A percentile compares a stretch with the other conserved stretches of the same genome.
phyloP scores from a whole-genome alignment of 495 filamentous ascomycete genomes.

The Hypoxylon lienhwacheense region DNA sequence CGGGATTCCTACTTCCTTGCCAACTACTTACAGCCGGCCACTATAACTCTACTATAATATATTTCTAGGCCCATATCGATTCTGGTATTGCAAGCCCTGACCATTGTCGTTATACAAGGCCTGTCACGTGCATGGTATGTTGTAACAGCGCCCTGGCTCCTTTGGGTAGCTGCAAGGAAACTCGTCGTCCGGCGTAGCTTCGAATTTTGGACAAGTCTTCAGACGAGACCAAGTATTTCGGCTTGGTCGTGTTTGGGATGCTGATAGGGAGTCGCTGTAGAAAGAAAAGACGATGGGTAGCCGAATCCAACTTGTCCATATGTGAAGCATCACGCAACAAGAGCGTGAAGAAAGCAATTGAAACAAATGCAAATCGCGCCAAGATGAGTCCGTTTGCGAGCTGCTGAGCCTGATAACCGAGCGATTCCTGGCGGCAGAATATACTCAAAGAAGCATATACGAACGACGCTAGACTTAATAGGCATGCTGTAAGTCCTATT shows the following conservation, averaged over 20 bases:
- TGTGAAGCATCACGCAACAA: neutral
- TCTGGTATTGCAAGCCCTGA: neutral
- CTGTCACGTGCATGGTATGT: neutral
- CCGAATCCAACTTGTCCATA: constrained; percentile 3
- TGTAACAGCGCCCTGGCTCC: neutral
- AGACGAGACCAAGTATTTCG: neutral
- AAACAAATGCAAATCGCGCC: neutral
- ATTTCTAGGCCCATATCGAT: neutral
- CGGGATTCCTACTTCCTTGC: no score
- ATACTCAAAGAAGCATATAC: neutral
- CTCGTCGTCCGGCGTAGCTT: neutral
- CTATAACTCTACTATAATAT: neutral
- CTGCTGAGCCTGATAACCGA: neutral
- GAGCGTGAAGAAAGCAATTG: neutral
- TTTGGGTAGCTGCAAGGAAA: neutral
- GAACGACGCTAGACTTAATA: constrained; percentile 1
- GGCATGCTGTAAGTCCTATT: neutral
- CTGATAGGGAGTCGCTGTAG: neutral
- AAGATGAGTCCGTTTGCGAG: neutral
- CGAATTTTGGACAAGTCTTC: constrained; percentile 1
- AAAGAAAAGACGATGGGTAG: constrained; percentile 13
- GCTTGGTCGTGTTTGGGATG: neutral
- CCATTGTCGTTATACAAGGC: constrained; percentile 3
- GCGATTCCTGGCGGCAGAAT: neutral
- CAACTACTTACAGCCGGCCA: no score